These are phyloP conservation scores for Starmerella khaoyaiensis DNA, from an alignment of 805 yeast species.

Conservation along the genomic window DNA sequence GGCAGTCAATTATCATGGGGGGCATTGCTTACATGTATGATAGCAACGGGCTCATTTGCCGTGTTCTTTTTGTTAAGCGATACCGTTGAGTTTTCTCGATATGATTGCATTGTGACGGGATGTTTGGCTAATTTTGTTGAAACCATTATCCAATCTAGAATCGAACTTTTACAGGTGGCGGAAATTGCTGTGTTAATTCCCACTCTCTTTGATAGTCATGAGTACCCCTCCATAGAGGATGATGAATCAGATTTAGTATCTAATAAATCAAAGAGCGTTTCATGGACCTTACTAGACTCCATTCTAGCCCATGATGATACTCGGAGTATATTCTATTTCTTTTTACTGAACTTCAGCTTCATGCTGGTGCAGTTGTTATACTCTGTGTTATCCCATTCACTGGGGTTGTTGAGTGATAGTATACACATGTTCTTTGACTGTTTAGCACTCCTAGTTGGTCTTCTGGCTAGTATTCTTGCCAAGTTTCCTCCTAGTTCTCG, in stretches of 20 bases:
- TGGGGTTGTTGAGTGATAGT: constrained; percentile 85
- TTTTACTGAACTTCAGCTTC: constrained; percentile 74
- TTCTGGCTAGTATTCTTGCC: constrained; percentile 64
- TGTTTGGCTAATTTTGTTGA: constrained; percentile 7
- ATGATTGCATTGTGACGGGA: constrained; percentile 8
- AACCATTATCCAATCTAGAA: constrained; percentile 2
- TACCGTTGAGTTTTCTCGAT: constrained; percentile 3
- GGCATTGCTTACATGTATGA: constrained; percentile 1
- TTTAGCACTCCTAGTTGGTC: constrained; percentile 74
- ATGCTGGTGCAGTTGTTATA: constrained; percentile 90
- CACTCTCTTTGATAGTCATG: neutral
- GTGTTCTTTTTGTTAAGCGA: constrained; percentile 12
- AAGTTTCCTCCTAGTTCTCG: constrained; percentile 49
- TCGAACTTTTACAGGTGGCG: constrained; percentile 1
- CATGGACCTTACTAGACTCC: constrained; percentile 26
- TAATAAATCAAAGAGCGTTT: constrained; percentile 1
- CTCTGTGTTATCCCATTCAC: constrained; percentile 81
- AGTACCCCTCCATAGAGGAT: neutral
- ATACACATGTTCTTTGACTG: constrained; percentile 96
- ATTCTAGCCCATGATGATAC: constrained; percentile 53
- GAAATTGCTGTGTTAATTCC: constrained; percentile 6
- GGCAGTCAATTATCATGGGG: neutral
- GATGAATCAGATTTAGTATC: neutral
- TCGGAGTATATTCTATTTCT: constrained; percentile 73
- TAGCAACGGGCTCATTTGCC: constrained; percentile 8